These are phyloP conservation scores for Globomyces sp. DNA, from an alignment of 371 early-diverging fungal species.

Conservation along the genomic window DNA sequence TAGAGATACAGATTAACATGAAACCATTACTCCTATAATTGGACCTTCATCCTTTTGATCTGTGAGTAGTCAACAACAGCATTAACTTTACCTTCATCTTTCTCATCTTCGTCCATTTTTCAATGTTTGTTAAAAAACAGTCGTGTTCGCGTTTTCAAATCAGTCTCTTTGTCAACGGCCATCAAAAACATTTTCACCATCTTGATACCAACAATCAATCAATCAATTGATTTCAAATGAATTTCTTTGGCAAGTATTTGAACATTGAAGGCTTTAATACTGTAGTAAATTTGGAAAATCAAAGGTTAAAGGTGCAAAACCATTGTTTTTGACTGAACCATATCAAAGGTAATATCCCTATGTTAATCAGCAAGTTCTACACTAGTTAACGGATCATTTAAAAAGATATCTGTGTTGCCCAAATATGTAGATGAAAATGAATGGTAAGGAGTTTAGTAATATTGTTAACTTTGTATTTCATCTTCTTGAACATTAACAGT, in stretches of 20 bases:
- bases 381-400: slow-evolving; percentile 88
- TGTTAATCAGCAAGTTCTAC: slow-evolving; percentile 46
- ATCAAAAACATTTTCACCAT: slow-evolving; percentile 23
- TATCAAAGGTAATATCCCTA: slow-evolving; percentile 47
- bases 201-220: slow-evolving; percentile 38
- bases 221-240: not conserved
- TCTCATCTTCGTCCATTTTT: too few species aligned
- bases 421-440: slow-evolving; percentile 88
- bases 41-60: slow-evolving; percentile 35
- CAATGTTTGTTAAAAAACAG: too few species aligned
- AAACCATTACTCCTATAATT: slow-evolving; percentile 41
- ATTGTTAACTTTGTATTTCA: slow-evolving; percentile 33
- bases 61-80: not conserved
- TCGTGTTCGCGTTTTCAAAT: too few species aligned
- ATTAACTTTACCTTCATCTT: too few species aligned
- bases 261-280: too few species aligned
- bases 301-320: slow-evolving; percentile 34
- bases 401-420: slow-evolving; percentile 83
- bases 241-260: not conserved
- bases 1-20: slow-evolving; percentile 8
- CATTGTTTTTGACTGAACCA: slow-evolving; percentile 73
- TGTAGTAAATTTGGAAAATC: slow-evolving; percentile 25
- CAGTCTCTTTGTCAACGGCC: too few species aligned
- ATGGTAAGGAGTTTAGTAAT: slow-evolving; percentile 45
- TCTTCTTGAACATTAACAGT: slow-evolving; percentile 59